These are phyloP conservation scores for Colletotrichum lentis DNA, from an alignment of 2,329 filamentous ascomycete genomes.

Conservation along the genomic window DNA sequence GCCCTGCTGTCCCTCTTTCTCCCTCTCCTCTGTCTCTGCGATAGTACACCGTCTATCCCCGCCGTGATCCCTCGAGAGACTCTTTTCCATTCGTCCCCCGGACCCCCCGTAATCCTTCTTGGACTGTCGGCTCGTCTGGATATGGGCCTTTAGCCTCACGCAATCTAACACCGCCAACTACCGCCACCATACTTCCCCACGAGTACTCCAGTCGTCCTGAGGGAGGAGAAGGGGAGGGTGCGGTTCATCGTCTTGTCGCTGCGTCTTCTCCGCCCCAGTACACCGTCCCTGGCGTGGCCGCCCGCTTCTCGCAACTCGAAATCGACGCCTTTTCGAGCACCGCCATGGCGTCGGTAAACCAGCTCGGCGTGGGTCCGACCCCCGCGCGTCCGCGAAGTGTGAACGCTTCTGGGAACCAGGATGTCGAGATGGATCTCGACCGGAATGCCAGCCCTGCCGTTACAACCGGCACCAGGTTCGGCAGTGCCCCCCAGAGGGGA, in stretches of 20 bases:
- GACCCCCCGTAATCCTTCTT: slow-evolving; percentile 21
- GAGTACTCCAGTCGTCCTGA: slow-evolving; percentile 17
- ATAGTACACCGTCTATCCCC: slow-evolving; percentile 25
- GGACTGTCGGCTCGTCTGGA: slow-evolving; percentile 28
- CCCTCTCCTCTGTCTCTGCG: not conserved
- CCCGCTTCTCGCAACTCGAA: slow-evolving; percentile 33
- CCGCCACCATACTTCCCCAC: slow-evolving; percentile 35
- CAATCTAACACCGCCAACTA: slow-evolving; percentile 14
- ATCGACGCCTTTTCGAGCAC: slow-evolving; percentile 18
- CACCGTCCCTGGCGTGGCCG: slow-evolving; percentile 19
- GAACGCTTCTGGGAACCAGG: slow-evolving; percentile 40
- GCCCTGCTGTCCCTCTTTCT: slow-evolving; percentile 24
- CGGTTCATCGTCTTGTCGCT: slow-evolving; percentile 19
- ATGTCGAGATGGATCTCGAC: slow-evolving; percentile 48
- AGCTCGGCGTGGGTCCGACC: slow-evolving; percentile 48
- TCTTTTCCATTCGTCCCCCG: slow-evolving; percentile 20
- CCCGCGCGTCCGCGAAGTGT: slow-evolving; percentile 43
- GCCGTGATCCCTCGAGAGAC: slow-evolving; percentile 19
- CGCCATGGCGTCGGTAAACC: slow-evolving; percentile 52
- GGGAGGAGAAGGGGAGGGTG: slow-evolving; percentile 37
- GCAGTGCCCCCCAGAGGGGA: slow-evolving; percentile 58
- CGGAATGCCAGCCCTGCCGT: slow-evolving; percentile 47
- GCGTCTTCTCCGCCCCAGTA: slow-evolving; percentile 4
- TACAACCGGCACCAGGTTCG: slow-evolving; percentile 52
- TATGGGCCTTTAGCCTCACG: slow-evolving; percentile 32